phyloP scores from a whole-genome alignment of 306 rosid genomes.

The Lagenaria siceraria region DNA sequence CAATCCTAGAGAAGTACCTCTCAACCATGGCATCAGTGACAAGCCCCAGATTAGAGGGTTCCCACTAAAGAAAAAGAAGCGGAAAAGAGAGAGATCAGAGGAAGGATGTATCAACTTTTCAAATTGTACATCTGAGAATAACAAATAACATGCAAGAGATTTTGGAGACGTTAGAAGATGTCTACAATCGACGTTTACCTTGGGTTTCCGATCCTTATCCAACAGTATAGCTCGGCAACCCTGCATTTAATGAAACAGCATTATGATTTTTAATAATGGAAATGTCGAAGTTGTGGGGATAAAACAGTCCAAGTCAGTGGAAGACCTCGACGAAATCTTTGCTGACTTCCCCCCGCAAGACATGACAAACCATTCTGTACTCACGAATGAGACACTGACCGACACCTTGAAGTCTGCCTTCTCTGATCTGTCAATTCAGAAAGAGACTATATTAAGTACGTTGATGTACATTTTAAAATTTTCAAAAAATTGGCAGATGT shows the following conservation, averaged over 20 bases:
- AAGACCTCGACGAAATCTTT: slow-evolving; percentile 79
- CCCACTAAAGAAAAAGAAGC: slow-evolving; percentile 30
- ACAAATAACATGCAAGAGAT: background rate
- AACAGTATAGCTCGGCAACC: slow-evolving; percentile 88
- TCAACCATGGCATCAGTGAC: slow-evolving; percentile 32
- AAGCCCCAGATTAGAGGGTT: slow-evolving; percentile 47
- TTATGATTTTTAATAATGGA: slow-evolving; percentile 7
- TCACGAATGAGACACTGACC: slow-evolving; percentile 77
- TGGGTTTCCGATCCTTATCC: slow-evolving; percentile 85
- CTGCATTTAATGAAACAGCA: slow-evolving; percentile 29
- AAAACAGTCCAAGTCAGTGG: background rate
- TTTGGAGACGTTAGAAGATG: background rate
- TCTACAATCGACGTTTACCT: slow-evolving; percentile 28
- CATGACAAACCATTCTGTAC: slow-evolving; percentile 72
- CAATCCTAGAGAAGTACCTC: slow-evolving; percentile 40
- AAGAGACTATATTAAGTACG: background rate
- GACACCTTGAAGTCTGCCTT: slow-evolving; percentile 67
- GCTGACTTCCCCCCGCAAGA: slow-evolving; percentile 64
- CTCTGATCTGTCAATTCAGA: slow-evolving; percentile 37
- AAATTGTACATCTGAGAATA: background rate
- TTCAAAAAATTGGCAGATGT: background rate
- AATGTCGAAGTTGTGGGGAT: background rate
- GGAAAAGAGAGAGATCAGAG: background rate
- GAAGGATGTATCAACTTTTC: background rate
- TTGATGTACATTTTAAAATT: background rate